These are phyloP conservation scores for Conringia planisiliqua DNA, from an alignment of 345 rosid genomes.

Conservation along the genomic window DNA sequence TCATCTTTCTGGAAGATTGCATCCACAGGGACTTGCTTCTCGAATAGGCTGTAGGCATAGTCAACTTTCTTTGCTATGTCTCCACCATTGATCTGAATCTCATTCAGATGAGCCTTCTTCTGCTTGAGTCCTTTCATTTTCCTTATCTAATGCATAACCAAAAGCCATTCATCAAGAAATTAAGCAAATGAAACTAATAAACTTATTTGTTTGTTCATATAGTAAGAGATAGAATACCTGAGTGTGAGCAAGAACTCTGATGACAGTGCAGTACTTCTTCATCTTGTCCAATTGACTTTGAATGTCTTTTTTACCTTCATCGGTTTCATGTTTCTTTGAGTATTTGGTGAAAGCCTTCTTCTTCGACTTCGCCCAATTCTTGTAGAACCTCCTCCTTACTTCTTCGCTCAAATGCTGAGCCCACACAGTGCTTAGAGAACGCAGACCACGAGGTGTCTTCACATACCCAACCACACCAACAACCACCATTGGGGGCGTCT, in stretches of 20 bases:
- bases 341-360: slow-evolving; percentile 83
- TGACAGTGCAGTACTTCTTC: slow-evolving; percentile 67
- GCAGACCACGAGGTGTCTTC: slow-evolving; percentile 73
- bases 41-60: slow-evolving; percentile 72
- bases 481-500: slow-evolving; percentile 79
- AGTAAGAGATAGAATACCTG: too few relatives aligned
- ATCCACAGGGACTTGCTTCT: slow-evolving; percentile 76
- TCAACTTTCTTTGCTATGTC: slow-evolving; percentile 72
- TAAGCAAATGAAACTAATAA: background rate
- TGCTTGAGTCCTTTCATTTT: slow-evolving; percentile 90
- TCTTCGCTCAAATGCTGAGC: slow-evolving; percentile 90
- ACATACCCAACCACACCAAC: slow-evolving; percentile 86
- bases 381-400: slow-evolving; percentile 75
- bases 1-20: slow-evolving; percentile 88
- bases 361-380: slow-evolving; percentile 85
- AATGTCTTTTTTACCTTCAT: slow-evolving; percentile 66
- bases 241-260: slow-evolving; percentile 85
- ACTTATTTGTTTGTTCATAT: too few relatives aligned
- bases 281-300: slow-evolving; percentile 72
- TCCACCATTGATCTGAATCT: slow-evolving; percentile 87
- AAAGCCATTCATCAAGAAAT: too few relatives aligned
- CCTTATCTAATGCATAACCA: slow-evolving; percentile 55
- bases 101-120: slow-evolving; percentile 90
- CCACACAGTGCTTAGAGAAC: slow-evolving; percentile 76
- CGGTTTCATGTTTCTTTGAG: slow-evolving; percentile 50